These are phyloP conservation scores for Marchantia paleacea DNA, from an alignment of 225 moss, liverwort and hornwort genomes.

Conservation along the genomic window DNA sequence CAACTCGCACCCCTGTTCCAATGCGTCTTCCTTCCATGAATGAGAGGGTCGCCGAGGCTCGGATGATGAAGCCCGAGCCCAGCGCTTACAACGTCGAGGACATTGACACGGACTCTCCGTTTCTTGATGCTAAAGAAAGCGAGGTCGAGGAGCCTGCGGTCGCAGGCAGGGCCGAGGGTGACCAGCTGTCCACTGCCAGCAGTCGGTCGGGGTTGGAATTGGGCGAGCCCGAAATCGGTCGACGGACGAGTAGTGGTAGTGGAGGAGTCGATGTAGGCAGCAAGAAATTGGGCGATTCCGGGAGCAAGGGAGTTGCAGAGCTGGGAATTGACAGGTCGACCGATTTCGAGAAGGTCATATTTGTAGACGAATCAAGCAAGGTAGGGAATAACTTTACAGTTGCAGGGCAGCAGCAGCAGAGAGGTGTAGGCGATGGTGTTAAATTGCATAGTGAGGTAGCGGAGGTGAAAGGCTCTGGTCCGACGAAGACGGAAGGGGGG, in stretches of 20 bases:
- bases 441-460: not conserved
- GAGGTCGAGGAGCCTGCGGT: not conserved
- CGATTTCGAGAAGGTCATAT: slow-evolving; percentile 30
- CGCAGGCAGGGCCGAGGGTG: not conserved
- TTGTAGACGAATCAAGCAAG: slow-evolving; percentile 33
- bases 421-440: not conserved
- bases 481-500: not conserved
- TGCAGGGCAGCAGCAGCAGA: not conserved
- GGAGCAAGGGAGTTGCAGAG: not conserved
- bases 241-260: not conserved
- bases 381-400: not conserved
- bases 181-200: not conserved
- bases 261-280: not conserved
- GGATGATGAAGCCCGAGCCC: slow-evolving; percentile 25
- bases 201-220: not conserved
- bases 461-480: not conserved
- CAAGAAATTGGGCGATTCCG: not conserved
- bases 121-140: not conserved
- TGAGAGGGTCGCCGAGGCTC: slow-evolving; percentile 18
- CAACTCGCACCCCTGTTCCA: not conserved
- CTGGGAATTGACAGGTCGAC: slow-evolving; percentile 9
- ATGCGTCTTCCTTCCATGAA: slow-evolving; percentile 4
- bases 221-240: not conserved
- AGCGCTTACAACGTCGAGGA: not conserved
- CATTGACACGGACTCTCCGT: not conserved